These are phyloP conservation scores for Talaromyces sp. DNA, from an alignment of 2,329 filamentous ascomycete genomes.

Conservation along the genomic window DNA sequence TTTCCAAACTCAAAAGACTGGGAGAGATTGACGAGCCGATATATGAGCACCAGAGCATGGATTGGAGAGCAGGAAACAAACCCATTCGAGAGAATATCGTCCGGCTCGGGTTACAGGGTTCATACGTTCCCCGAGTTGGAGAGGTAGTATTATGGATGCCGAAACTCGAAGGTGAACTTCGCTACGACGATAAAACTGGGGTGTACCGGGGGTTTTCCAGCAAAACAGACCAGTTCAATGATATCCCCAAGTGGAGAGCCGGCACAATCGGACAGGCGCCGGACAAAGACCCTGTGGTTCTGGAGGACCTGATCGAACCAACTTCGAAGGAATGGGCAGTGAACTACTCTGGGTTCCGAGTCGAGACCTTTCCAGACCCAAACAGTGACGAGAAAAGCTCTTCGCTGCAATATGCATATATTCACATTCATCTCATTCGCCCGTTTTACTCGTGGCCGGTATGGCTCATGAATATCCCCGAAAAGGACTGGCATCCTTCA, in stretches of 20 bases:
- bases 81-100: constrained; percentile 37
- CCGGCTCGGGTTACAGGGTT: constrained; percentile 37
- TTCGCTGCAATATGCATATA: constrained; percentile 50
- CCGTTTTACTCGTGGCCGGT: constrained; percentile 51
- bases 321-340: constrained; percentile 36
- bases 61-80: constrained; percentile 50
- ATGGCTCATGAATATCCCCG: constrained; percentile 37
- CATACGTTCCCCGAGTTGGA: constrained; percentile 49
- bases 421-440: constrained; percentile 48
- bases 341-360: constrained; percentile 49
- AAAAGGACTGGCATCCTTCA: constrained; percentile 46
- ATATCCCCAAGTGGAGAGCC: constrained; percentile 49
- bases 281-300: constrained; percentile 31
- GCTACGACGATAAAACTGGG: constrained; percentile 25
- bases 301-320: constrained; percentile 42
- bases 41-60: constrained; percentile 46
- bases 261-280: constrained; percentile 51
- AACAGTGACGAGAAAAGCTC: constrained; percentile 46
- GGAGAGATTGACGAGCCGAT: constrained; percentile 41
- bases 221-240: constrained; percentile 25
- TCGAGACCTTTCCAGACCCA: constrained; percentile 52
- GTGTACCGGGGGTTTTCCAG: constrained; percentile 29
- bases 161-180: constrained; percentile 24
- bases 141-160: constrained; percentile 52
- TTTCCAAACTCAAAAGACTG: constrained; percentile 43